Conservation (phyloP, 192 early-diverging fungal species). For the Pecoramyces ruminantium region DNA sequence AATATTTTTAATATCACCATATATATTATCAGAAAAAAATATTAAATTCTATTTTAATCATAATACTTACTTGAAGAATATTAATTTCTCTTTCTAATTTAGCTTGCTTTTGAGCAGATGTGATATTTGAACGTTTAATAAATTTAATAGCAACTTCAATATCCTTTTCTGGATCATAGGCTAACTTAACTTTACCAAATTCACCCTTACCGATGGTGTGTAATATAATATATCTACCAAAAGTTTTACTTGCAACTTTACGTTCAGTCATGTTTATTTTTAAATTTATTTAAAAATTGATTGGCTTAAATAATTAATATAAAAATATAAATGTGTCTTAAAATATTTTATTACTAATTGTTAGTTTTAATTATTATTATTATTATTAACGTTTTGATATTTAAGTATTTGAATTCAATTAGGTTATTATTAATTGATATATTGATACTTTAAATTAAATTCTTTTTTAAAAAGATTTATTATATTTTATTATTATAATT, state of each 20-base stretch:
- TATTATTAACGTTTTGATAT: no score
- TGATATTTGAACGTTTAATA: not conserved
- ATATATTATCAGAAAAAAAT: no score
- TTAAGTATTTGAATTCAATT: not conserved
- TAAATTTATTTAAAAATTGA: no score
- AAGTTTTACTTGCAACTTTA: not conserved
- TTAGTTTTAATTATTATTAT: not conserved
- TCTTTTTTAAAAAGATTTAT: no score
- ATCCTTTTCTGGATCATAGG: not conserved
- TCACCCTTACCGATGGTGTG: not conserved
- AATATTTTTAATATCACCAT: no score
- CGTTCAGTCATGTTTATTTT: not conserved
- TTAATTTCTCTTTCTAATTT: not conserved
- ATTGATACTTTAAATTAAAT: not conserved
- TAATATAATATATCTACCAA: not conserved
- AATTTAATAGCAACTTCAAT: not conserved
- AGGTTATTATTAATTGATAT: not conserved
- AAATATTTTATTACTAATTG: no score
- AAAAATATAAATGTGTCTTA: no score
- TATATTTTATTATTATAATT: no score
- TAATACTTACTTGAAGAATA: not conserved
- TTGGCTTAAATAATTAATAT: no score
- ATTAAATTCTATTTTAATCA: conserved; percentile 47
- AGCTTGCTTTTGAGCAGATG: not conserved
- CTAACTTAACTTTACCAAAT: not conserved